Evolutionary conservation across 139 green algal genomes (phyloP), one percentile per base, ranked within the genome.

Genomic region (Chlorella sp.): DNA sequence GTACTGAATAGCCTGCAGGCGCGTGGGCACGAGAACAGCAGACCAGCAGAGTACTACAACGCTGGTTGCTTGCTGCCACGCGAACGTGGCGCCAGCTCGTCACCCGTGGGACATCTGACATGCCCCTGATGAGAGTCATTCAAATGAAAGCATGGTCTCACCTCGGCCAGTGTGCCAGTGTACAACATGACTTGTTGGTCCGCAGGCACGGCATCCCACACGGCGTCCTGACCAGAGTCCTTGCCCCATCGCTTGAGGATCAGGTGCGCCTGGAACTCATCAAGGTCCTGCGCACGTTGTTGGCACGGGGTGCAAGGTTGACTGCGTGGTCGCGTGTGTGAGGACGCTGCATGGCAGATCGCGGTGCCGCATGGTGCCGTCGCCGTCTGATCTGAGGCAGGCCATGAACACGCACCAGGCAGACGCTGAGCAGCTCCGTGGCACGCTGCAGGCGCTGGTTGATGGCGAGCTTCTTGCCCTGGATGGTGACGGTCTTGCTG

Each of bases 191-290:
- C 6, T 5, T 26, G 31, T 14, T 70, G 33, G 32, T 20, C 33
- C 10, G 31, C 32, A 31, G 20, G 14, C 17, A 20, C 55, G 24
- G 55, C 24, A 4, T 64, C 24, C 55, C 20, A 27, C 6, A 20
- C 24, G 24, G 32, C 36, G 3, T 75, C 60, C 29, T 49, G 62
- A 5, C 62, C 74, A 22, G 35, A 49, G 10, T 88, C 77, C 34
- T 80, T 84, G 17, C 84, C 29, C 78, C 80, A 91, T 14, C 88
- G 85, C 63, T 80, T 83, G 14, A 92, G 71, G 71, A 92, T 71
- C 3, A 92, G 76, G 69, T 91, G 88, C 2, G 78, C 63, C 67
- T 92, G 88, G 5, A 91, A 55, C 76, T 92, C 82, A 73, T 92
- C 88, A 50, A 92, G 62, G 23, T 78, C 68, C 83, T 89, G 77